Conservation (phyloP, 345 rosid genomes). For the Excoecaria cochinchinensis region DNA sequence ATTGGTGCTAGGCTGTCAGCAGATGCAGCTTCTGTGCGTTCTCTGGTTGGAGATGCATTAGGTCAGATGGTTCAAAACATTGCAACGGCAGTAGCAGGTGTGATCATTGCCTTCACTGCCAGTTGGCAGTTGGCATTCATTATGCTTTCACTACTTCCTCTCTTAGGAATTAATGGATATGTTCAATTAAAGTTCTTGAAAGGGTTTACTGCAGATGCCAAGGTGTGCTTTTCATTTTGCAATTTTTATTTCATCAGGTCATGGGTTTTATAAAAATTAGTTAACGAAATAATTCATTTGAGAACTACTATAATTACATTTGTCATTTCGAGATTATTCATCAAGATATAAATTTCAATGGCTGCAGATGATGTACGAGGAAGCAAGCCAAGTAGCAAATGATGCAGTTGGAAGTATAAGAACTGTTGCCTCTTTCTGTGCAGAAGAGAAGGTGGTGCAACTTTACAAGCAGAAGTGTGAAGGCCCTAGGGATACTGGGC, state of each 20-base stretch:
- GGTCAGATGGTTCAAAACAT: conserved; percentile 52
- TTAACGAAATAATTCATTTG: too few species aligned
- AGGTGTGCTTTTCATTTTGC: conserved; percentile 7
- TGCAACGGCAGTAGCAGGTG: conserved; percentile 44
- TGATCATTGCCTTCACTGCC: conserved; percentile 60
- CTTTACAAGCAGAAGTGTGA: conserved; percentile 32
- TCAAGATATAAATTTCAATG: background rate
- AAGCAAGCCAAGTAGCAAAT: conserved; percentile 22
- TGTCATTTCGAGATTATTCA: too few species aligned
- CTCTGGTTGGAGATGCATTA: conserved; percentile 66
- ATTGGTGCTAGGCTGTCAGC: conserved; percentile 66
- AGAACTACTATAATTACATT: too few species aligned
- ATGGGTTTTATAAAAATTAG: too few species aligned
- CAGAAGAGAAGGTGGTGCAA: conserved; percentile 34
- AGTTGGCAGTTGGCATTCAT: conserved; percentile 60
- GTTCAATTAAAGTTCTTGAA: conserved; percentile 46
- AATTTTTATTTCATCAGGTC: too few species aligned
- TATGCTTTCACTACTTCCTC: conserved; percentile 46
- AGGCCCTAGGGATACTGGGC: conserved; percentile 34
- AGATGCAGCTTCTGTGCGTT: conserved; percentile 56
- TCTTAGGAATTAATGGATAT: conserved; percentile 45
- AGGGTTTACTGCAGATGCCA: conserved; percentile 51
- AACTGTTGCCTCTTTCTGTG: conserved; percentile 37
- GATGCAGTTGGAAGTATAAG: conserved; percentile 37
- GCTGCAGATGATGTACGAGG: conserved; percentile 16